These are phyloP conservation scores for Sungouiozyma ichnusensis DNA, from an alignment of 805 yeast species.

Conservation along the genomic window DNA sequence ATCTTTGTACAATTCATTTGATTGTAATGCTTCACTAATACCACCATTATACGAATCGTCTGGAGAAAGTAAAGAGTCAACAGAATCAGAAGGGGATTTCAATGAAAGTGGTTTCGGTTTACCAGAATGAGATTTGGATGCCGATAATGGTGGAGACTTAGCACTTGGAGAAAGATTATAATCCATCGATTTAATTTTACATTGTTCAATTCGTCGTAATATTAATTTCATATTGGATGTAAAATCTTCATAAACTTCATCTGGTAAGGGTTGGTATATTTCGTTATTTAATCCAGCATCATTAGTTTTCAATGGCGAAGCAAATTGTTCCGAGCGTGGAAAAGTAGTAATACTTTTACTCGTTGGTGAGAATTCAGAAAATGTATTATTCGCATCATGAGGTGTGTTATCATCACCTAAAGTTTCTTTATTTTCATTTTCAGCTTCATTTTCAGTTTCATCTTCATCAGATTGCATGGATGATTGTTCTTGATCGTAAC, in stretches of 20 bases:
- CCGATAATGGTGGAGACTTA: conserved; percentile 11
- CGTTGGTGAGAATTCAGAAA: neutral
- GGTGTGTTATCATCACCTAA: conserved; percentile 1
- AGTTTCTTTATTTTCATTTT: neutral
- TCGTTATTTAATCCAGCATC: neutral
- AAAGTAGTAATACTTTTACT: neutral
- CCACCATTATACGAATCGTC: neutral
- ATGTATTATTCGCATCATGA: neutral
- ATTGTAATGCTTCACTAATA: neutral
- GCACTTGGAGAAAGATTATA: conserved; percentile 7
- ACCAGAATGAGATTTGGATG: conserved; percentile 6
- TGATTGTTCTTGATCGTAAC: conserved; percentile 16
- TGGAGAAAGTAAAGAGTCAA: conserved; percentile 3
- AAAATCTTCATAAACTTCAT: conserved; percentile 14
- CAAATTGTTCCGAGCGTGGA: neutral
- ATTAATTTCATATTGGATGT: conserved; percentile 13
- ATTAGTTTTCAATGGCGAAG: neutral
- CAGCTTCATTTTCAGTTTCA: no score
- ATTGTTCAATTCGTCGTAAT: conserved; percentile 21
- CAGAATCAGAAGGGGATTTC: conserved; percentile 5
- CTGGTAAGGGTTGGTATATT: conserved; percentile 11
- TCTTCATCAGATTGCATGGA: conserved; percentile 1
- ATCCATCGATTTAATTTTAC: conserved; percentile 19
- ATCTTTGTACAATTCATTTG: conserved; percentile 19
- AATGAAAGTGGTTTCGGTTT: conserved; percentile 5